Conservation (phyloP, 306 rosid species). For the peach (Prunus persica) region Prunus_persica_NCBIv2 NC_034011.1:24559501-24560000, state of each 20-base stretch:
- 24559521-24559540: not conserved
- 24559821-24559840: conserved; percentile 11
- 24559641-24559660: conserved; percentile 35
- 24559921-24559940: not conserved
- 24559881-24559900: conserved; percentile 16
- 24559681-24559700: conserved; percentile 15
- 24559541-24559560: not conserved
- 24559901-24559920: not conserved
- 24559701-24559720: conserved; percentile 30
- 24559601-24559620: conserved; percentile 32
- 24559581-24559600: conserved; percentile 34
- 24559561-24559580: conserved; percentile 7
- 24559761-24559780: conserved; percentile 11
- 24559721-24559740: conserved; percentile 19
- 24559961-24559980: not conserved
- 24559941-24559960: not conserved
- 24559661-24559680: conserved; percentile 24
- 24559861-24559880: conserved; percentile 36
- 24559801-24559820: conserved; percentile 26
- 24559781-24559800: conserved; percentile 17
- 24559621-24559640: conserved; percentile 34
- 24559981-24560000: not conserved
- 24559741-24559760: conserved; percentile 20
- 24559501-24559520: not conserved
- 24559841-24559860: conserved; percentile 25